Conservation (phyloP, 345 rosid species). For the Pistacia atlantica region DNA sequence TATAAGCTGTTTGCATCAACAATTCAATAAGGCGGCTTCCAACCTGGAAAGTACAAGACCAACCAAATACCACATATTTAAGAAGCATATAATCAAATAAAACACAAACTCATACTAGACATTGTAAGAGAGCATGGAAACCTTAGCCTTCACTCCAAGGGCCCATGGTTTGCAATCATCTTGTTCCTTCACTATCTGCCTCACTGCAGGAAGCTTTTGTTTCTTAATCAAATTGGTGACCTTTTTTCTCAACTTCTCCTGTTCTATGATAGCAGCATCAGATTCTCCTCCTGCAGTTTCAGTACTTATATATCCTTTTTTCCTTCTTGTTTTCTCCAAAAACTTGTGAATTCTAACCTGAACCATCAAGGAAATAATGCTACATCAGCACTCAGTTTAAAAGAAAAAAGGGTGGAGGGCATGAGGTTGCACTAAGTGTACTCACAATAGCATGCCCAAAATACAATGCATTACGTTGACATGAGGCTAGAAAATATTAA, state of each 20-base stretch:
- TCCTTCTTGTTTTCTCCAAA: slow-evolving; percentile 79
- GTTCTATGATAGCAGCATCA: slow-evolving; percentile 41
- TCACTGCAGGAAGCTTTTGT: slow-evolving; percentile 79
- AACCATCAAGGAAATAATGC: slow-evolving; percentile 21
- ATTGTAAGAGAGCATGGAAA: slow-evolving; percentile 38
- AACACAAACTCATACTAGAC: slow-evolving; percentile 3
- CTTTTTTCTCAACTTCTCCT: slow-evolving; percentile 71
- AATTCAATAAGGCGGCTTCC: slow-evolving; percentile 92
- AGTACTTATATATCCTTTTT: slow-evolving; percentile 38
- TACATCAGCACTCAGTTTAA: slow-evolving; percentile 13
- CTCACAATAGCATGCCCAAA: slow-evolving; percentile 13
- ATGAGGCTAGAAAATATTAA: neutral
- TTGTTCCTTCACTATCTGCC: slow-evolving; percentile 71
- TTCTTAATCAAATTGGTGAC: slow-evolving; percentile 77
- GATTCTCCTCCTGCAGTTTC: slow-evolving; percentile 47
- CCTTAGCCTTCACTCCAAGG: slow-evolving; percentile 81
- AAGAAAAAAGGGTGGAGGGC: slow-evolving; percentile 7
- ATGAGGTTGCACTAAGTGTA: neutral
- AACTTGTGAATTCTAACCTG: slow-evolving; percentile 77
- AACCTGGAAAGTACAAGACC: slow-evolving; percentile 52
- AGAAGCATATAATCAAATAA: slow-evolving; percentile 2
- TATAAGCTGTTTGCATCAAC: slow-evolving; percentile 74
- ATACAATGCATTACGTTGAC: too few species aligned
- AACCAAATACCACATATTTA: slow-evolving; percentile 15
- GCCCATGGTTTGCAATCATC: slow-evolving; percentile 77